phyloP scores from a whole-genome alignment of 176 grass and related monocot genomes.

The Paspalum vaginatum region DNA sequence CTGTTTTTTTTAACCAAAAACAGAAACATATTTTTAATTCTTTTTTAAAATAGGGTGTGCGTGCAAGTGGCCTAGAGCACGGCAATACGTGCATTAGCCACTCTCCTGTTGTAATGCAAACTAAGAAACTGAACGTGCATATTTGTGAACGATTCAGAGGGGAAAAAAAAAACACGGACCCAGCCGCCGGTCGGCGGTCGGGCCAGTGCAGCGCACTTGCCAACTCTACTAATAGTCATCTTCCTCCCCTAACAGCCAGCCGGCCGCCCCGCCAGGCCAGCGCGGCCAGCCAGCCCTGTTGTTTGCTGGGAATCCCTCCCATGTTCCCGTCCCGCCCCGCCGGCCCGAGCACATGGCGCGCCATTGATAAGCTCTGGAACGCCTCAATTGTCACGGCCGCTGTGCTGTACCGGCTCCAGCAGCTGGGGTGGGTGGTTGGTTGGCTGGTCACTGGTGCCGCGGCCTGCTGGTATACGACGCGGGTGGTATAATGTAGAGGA shows the following conservation, averaged over 20 bases:
- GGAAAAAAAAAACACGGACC: too few relatives aligned
- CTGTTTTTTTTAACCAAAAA: too few relatives aligned
- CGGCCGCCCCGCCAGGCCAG: neutral
- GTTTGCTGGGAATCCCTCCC: conserved; percentile 29
- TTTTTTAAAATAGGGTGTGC: too few relatives aligned
- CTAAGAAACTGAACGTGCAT: too few relatives aligned
- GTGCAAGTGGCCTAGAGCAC: too few relatives aligned
- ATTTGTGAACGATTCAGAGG: too few relatives aligned
- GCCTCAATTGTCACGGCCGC: conserved; percentile 12
- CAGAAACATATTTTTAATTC: too few relatives aligned
- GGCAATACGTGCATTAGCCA: too few relatives aligned
- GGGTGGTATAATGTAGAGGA: neutral
- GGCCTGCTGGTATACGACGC: neutral
- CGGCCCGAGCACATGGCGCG: conserved; percentile 42
- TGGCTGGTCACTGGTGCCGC: neutral
- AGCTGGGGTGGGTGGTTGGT: neutral
- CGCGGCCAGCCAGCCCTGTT: conserved; percentile 1
- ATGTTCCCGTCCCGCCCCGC: conserved; percentile 39
- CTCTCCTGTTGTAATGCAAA: too few relatives aligned
- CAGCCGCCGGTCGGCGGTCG: too few relatives aligned
- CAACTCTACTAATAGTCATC: neutral
- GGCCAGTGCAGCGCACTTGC: neutral
- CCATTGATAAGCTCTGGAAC: conserved; percentile 23
- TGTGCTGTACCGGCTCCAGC: neutral
- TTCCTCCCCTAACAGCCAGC: neutral